Evolutionary conservation across 495 filamentous ascomycete species (phyloP).

Genomic region (Mycothermus thermophilus): DNA sequence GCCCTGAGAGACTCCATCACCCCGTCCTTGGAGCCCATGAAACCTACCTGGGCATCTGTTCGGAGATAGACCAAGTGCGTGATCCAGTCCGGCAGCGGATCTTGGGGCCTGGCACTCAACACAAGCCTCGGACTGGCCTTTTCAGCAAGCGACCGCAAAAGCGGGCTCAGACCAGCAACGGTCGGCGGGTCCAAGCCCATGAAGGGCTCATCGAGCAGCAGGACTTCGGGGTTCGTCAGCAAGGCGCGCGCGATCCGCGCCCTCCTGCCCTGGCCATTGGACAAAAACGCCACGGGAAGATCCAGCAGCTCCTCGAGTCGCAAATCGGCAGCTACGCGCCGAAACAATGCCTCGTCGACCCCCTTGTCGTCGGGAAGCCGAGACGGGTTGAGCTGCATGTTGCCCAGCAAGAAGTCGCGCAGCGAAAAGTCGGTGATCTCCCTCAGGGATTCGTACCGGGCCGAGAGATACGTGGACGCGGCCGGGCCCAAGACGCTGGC

Average conservation of each 20-base stretch:
- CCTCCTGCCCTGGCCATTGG: constrained; percentile 81
- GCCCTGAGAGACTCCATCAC: constrained; percentile 36
- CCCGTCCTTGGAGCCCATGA: constrained; percentile 40
- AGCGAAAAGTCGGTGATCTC: constrained; percentile 83
- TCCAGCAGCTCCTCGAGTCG: constrained; percentile 48
- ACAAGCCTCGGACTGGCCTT: constrained; percentile 55
- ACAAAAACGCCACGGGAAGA: constrained; percentile 74
- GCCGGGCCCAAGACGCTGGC: constrained; percentile 19
- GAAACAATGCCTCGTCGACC: constrained; percentile 33
- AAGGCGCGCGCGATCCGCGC: constrained; percentile 80
- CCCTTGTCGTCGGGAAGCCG: constrained; percentile 31
- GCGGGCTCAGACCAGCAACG: constrained; percentile 47
- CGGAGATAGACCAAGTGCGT: constrained; percentile 62
- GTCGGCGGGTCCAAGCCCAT: constrained; percentile 90
- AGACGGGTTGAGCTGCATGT: constrained; percentile 55
- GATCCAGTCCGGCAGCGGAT: constrained; percentile 78
- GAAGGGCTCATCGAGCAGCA: constrained; percentile 89
- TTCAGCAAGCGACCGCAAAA: constrained; percentile 52
- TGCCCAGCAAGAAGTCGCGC: constrained; percentile 58
- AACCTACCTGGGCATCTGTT: constrained; percentile 41
- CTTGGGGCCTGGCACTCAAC: constrained; percentile 68
- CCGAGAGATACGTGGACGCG: constrained; percentile 67
- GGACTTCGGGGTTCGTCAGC: constrained; percentile 59
- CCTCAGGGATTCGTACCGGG: constrained; percentile 78
- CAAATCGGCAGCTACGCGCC: constrained; percentile 51